These are phyloP conservation scores for Zasmidium cellare DNA, from an alignment of 2,329 filamentous ascomycete species.

Conservation along the genomic window DNA sequence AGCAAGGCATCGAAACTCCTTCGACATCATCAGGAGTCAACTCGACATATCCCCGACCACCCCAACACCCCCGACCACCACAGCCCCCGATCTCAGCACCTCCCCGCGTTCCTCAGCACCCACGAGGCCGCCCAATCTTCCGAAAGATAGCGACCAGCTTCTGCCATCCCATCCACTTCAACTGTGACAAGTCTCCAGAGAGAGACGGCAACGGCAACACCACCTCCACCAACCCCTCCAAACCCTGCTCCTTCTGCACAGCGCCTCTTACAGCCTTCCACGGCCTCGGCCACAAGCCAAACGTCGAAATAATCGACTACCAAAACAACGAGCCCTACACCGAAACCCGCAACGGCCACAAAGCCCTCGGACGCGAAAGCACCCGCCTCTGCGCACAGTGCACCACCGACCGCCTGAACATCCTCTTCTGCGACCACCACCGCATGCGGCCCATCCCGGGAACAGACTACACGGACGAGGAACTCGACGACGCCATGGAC, in stretches of 20 bases:
- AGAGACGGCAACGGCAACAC: constrained; percentile 5
- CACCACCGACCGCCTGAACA: constrained; percentile 35
- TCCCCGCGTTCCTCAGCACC: neutral
- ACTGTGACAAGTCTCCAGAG: constrained; percentile 24
- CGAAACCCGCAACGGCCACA: constrained; percentile 36
- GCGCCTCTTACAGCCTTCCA: constrained; percentile 38
- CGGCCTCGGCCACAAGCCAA: constrained; percentile 32
- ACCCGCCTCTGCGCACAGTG: constrained; percentile 43
- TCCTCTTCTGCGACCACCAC: constrained; percentile 39
- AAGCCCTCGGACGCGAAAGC: constrained; percentile 26
- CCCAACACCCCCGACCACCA: neutral
- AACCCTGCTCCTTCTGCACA: constrained; percentile 44
- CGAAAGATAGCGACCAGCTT: constrained; percentile 38
- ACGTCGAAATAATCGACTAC: constrained; percentile 34
- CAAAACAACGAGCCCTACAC: constrained; percentile 35
- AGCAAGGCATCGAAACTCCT: neutral
- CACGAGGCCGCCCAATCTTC: constrained; percentile 7
- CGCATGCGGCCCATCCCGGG: constrained; percentile 29
- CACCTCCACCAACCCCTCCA: constrained; percentile 10
- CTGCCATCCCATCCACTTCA: constrained; percentile 43
- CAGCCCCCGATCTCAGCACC: neutral
- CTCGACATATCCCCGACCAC: neutral
- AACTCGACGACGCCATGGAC: constrained; percentile 24
- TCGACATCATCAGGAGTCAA: too few species aligned
- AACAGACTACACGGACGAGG: constrained; percentile 1